phyloP scores from a whole-genome alignment of 1,139 yeast genomes.

The Sugiyamaella paludigena region DNA sequence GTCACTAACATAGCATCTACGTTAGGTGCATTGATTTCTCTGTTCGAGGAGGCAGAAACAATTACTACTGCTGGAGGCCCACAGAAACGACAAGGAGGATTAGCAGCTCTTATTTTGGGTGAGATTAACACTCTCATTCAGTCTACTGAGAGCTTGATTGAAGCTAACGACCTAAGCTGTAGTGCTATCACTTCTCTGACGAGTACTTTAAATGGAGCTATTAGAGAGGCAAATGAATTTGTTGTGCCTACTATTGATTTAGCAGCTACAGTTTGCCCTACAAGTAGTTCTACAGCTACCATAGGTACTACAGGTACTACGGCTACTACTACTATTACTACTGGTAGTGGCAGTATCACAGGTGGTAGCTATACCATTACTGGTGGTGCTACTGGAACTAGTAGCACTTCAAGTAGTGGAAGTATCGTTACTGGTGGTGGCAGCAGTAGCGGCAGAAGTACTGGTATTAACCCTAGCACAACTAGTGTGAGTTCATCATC shows the following conservation, averaged over 20 bases:
- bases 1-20: background rate
- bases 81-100: no score
- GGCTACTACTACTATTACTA: slow-evolving; percentile 9
- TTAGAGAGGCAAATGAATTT: slow-evolving; percentile 1
- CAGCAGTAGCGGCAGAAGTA: background rate
- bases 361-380: background rate
- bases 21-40: slow-evolving; percentile 3
- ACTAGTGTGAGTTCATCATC: slow-evolving; percentile 6
- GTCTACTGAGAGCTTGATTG: no score
- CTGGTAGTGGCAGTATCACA: background rate
- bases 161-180: background rate
- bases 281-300: slow-evolving; percentile 5
- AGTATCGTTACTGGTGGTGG: slow-evolving; percentile 3
- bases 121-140: slow-evolving; percentile 1
- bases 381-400: slow-evolving; percentile 6
- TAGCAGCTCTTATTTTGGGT: background rate
- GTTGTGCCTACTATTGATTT: slow-evolving; percentile 6
- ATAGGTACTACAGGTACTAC: background rate
- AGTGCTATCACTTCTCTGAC: slow-evolving; percentile 14
- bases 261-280: slow-evolving; percentile 3
- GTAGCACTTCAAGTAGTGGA: slow-evolving; percentile 5
- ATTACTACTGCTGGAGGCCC: no score
- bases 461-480: slow-evolving; percentile 5
- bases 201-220: slow-evolving; percentile 17
- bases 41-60: background rate